Evolutionary conservation across 345 rosid species (phyloP), one percentile per base, ranked within the genome.

Genomic region (Lumnitzera racemosa): DNA sequence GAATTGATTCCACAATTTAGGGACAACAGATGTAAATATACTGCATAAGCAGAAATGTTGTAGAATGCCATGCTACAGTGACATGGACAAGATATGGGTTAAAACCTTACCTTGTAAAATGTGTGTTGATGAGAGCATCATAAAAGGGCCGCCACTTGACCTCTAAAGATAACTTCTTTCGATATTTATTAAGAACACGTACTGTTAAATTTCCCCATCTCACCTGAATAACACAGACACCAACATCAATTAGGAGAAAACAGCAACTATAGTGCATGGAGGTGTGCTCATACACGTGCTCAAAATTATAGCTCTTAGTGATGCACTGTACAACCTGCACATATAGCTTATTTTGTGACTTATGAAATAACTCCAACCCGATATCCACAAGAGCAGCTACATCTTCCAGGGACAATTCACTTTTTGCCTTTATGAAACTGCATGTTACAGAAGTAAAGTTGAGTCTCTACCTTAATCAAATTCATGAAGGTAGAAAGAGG

Each of bases 131-230:
- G 51, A 94, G 76, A 67, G 95, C 78, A 65, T 90, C 99, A 75
- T 90, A 94, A 61, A 94, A 74, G 59, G 96, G 99, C 65, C 87
- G 83, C 99, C 99, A 94, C 61, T 74, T 85, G 52, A 88, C 76
- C 74, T 81, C 80, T 80, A 90, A 64, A 60, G 81, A 66, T 80
- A 94, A 67, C 80, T 83, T 86, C 81, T 81, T 87, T 46, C 84
- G 82, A 53, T 81, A 87, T 75, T 81, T 86, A 67, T 88, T 90
- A 61, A 90, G 83, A 68, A 94, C 51, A 73, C 84, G 84, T 69
- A 84, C 89, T 78, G 88, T 72, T 59, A 84, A 56, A 75, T 77
- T 80, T 72, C 99, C 95, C 99, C 99, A 94, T 79, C 99, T 83
- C 78, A 90, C 95, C 99, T 94, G 71, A 75, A 60, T 57, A 58